A percentile compares a stretch with the other conserved stretches of the same genome.
Evolutionary conservation across 2,329 filamentous ascomycete species (phyloP).

Genomic region (Colletotrichum agaves): DNA sequence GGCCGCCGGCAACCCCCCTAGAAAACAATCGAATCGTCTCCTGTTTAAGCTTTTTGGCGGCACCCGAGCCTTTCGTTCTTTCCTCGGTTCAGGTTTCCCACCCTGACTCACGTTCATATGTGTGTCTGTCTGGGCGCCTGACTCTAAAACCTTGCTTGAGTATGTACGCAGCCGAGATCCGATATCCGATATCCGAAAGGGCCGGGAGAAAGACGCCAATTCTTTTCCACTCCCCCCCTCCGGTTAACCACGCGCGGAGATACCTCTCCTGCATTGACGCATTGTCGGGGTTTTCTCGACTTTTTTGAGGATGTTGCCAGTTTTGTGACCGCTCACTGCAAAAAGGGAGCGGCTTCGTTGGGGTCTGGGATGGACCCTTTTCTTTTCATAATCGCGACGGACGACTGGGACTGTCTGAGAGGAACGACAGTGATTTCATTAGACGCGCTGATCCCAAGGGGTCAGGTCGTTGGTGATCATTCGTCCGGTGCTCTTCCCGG

Average conservation of each 20-base stretch:
- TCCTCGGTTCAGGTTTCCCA: neutral
- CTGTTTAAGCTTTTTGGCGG: neutral
- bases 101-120: neutral
- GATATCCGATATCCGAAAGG: neutral
- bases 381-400: too few species aligned
- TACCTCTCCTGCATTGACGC: neutral
- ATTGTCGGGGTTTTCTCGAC: neutral
- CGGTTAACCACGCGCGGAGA: too few species aligned
- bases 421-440: too few species aligned
- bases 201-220: neutral
- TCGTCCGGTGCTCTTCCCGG: conserved; percentile 7
- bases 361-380: neutral
- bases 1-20: neutral
- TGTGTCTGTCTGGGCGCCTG: neutral
- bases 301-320: too few species aligned
- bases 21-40: neutral
- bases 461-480: neutral
- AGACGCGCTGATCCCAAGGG: too few species aligned
- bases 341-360: neutral
- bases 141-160: neutral
- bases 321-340: too few species aligned
- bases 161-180: neutral
- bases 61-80: neutral
- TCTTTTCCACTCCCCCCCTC: too few species aligned
- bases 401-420: too few species aligned